A percentile compares a stretch with the other conserved stretches of the same genome.
Evolutionary conservation across 2,329 filamentous ascomycete species (phyloP).

Genomic region (Cordyceps farinosa): DNA sequence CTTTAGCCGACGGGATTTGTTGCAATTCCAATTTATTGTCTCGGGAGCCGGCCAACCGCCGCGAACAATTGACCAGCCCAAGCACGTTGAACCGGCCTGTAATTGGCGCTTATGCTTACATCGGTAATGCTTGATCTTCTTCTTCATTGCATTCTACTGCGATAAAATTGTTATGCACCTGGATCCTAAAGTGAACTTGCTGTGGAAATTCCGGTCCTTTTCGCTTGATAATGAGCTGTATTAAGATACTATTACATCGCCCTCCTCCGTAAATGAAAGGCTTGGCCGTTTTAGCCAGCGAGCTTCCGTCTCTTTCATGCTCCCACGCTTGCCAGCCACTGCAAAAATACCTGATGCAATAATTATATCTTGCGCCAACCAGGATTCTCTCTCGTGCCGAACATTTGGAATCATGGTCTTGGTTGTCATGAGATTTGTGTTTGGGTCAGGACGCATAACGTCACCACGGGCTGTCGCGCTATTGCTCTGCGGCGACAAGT

Average conservation of each 20-base stretch:
- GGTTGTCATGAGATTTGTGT: slow-evolving; percentile 26
- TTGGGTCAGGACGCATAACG: slow-evolving; percentile 26
- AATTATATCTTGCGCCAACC: background rate
- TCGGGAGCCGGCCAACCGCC: too few species aligned
- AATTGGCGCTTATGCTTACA: too few species aligned
- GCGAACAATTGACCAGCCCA: background rate
- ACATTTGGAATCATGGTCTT: slow-evolving; percentile 24
- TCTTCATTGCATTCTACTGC: too few species aligned
- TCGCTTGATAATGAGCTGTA: background rate
- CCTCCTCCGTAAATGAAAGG: background rate
- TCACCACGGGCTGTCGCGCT: background rate
- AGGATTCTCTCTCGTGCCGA: background rate
- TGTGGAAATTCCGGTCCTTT: background rate
- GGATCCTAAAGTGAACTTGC: too few species aligned
- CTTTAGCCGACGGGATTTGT: background rate
- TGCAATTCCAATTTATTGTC: too few species aligned
- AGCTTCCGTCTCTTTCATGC: background rate
- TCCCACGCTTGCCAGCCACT: background rate
- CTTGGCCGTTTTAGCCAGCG: background rate
- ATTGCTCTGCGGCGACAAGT: slow-evolving; percentile 5
- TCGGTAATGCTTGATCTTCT: too few species aligned
- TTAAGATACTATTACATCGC: background rate
- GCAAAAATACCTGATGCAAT: slow-evolving; percentile 7
- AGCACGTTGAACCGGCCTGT: too few species aligned
- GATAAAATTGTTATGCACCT: too few species aligned